Percentiles rank a stretch among this genome's conserved stretches.
Conservation (phyloP, 2,329 filamentous ascomycete genomes). For the Fusarium vanettenii region DNA sequence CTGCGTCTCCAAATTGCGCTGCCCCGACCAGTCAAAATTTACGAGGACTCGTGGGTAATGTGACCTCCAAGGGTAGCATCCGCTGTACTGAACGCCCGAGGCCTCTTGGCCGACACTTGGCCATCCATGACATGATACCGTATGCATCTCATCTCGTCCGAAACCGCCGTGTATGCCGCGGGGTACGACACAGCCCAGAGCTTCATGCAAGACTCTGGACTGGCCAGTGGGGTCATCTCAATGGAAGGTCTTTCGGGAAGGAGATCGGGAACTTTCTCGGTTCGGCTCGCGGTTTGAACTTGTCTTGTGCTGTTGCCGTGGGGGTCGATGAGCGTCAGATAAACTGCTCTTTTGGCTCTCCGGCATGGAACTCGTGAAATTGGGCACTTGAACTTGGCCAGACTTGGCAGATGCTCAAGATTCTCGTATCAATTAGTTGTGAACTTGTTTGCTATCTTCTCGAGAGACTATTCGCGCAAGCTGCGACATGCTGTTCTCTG, state of each 20-base stretch:
- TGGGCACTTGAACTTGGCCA: neutral
- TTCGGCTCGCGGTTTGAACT: neutral
- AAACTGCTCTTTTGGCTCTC: neutral
- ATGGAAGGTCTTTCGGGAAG: neutral
- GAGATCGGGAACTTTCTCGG: neutral
- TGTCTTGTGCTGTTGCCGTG: neutral
- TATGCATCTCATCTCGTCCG: neutral
- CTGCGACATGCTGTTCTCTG: neutral
- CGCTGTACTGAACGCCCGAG: neutral
- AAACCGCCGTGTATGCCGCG: neutral
- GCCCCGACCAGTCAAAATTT: conserved; percentile 1
- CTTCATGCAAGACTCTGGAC: neutral
- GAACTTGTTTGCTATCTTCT: neutral
- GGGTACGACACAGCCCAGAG: neutral
- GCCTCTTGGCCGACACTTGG: neutral
- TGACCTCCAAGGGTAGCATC: neutral
- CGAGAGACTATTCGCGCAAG: neutral
- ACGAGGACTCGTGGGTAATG: neutral
- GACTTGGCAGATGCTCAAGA: neutral
- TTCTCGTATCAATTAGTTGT: neutral
- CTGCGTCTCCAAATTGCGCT: neutral
- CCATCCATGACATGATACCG: neutral
- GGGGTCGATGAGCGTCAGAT: neutral
- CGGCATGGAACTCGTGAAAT: neutral
- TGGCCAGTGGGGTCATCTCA: neutral